Conservation (phyloP, 345 rosid species). For the Brassica carinata region DNA sequence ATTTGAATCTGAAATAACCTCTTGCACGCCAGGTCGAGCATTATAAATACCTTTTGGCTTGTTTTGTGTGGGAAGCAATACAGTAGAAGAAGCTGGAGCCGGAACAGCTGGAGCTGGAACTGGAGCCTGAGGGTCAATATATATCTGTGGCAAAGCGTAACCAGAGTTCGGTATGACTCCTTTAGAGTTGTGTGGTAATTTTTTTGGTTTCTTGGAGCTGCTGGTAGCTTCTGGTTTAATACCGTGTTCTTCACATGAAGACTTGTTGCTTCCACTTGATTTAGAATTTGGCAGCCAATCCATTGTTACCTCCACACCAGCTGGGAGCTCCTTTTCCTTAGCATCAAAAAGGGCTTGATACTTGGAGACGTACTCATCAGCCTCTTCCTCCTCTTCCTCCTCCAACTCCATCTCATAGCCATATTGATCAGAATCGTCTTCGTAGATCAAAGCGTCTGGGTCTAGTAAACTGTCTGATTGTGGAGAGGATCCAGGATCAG, state of each 20-base stretch:
- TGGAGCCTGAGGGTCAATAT: constrained; percentile 33
- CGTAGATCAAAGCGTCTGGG: constrained; percentile 46
- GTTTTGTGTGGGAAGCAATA: constrained; percentile 12
- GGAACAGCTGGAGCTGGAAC: constrained; percentile 16
- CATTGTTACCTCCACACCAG: constrained; percentile 78
- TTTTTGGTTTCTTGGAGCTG: constrained; percentile 23
- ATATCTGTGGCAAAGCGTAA: constrained; percentile 35
- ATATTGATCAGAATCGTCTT: constrained; percentile 35
- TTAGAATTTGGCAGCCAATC: constrained; percentile 57
- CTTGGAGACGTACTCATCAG: constrained; percentile 47
- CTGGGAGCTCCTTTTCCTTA: constrained; percentile 61
- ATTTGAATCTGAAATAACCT: constrained; percentile 22
- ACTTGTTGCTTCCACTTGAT: constrained; percentile 35
- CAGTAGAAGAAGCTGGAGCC: constrained; percentile 24
- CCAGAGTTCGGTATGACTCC: constrained; percentile 26
- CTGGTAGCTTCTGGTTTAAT: constrained; percentile 9
- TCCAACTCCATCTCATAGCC: constrained; percentile 35
- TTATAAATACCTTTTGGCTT: background rate
- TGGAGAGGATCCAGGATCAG: constrained; percentile 24
- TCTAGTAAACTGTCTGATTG: constrained; percentile 42
- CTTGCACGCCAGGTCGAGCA: constrained; percentile 22
- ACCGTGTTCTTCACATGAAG: constrained; percentile 7
- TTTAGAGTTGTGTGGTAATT: constrained; percentile 21
- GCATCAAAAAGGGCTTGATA: constrained; percentile 74
- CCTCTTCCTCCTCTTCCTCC: constrained; percentile 43